These are phyloP conservation scores for Apophysomyces ossiformis DNA, from an alignment of 371 early-diverging fungal genomes.

Conservation along the genomic window DNA sequence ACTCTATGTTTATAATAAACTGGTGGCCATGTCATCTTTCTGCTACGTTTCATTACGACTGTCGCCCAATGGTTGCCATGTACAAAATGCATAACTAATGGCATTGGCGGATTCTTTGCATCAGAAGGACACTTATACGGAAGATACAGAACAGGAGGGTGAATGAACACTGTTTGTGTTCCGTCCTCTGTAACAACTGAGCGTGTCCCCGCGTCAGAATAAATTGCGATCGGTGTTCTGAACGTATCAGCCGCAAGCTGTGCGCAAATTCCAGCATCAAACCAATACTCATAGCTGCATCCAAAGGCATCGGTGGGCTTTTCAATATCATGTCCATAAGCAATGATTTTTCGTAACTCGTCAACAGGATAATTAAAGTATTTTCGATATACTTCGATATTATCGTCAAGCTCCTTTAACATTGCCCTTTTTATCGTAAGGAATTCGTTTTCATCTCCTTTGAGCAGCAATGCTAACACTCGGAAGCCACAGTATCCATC, in stretches of 20 bases:
- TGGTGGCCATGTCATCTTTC: not conserved
- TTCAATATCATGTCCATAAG: not conserved
- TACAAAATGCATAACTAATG: not conserved
- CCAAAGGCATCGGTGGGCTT: not conserved
- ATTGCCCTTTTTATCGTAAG: not conserved
- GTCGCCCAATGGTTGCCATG: constrained; percentile 1
- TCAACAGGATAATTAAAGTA: not conserved
- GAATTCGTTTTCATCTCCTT: constrained; percentile 2
- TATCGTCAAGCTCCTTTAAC: not conserved
- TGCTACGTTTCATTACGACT: not conserved
- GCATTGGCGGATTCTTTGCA: not conserved
- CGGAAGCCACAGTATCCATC: not conserved
- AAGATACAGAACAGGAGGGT: not conserved
- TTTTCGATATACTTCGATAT: not conserved
- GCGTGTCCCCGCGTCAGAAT: constrained; percentile 1
- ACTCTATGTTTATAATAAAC: not conserved
- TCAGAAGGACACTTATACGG: not conserved
- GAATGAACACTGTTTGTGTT: not conserved
- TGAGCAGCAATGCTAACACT: not conserved
- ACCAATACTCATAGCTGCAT: constrained; percentile 11
- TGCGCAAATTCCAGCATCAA: constrained; percentile 1
- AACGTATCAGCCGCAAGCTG: constrained; percentile 16
- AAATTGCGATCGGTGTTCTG: constrained; percentile 1
- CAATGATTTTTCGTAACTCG: not conserved
- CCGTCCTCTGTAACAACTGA: constrained; percentile 4